Evolutionary conservation across 345 rosid genomes (phyloP).

Genomic region (Citrus sp.): DNA sequence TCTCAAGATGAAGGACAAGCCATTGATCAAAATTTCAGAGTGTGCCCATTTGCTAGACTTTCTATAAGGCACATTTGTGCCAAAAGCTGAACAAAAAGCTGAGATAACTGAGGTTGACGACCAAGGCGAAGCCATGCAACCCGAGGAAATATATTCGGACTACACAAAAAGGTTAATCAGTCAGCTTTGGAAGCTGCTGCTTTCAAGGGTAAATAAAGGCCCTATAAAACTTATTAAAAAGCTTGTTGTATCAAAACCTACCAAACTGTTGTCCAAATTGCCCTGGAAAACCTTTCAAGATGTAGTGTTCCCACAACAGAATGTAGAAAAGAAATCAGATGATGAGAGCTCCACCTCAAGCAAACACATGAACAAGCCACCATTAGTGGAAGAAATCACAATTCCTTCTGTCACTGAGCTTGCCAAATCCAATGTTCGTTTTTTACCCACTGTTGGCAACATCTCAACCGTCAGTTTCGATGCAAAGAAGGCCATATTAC

Average conservation of each 20-base stretch:
- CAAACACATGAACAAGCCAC: conserved; percentile 31
- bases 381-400: conserved; percentile 57
- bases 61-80: conserved; percentile 43
- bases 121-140: conserved; percentile 13
- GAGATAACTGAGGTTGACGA: conserved; percentile 19
- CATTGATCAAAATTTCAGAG: neutral
- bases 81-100: conserved; percentile 19
- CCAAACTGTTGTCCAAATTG: conserved; percentile 27
- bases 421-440: conserved; percentile 40
- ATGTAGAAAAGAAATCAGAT: conserved; percentile 13
- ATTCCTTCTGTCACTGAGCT: conserved; percentile 67
- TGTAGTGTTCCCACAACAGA: conserved; percentile 10
- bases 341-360: neutral
- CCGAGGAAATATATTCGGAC: conserved; percentile 2
- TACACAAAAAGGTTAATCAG: conserved; percentile 18
- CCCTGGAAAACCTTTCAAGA: conserved; percentile 52
- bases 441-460: conserved; percentile 28
- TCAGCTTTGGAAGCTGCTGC: conserved; percentile 25
- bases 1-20: neutral
- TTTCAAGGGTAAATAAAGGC: conserved; percentile 20
- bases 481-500: conserved; percentile 26
- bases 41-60: conserved; percentile 12
- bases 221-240: conserved; percentile 19
- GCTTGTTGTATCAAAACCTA: conserved; percentile 26
- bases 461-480: conserved; percentile 30